Evolutionary conservation across 1,284 basidiomycete genomes (phyloP).

Genomic region (Flammula alnicola): DNA sequence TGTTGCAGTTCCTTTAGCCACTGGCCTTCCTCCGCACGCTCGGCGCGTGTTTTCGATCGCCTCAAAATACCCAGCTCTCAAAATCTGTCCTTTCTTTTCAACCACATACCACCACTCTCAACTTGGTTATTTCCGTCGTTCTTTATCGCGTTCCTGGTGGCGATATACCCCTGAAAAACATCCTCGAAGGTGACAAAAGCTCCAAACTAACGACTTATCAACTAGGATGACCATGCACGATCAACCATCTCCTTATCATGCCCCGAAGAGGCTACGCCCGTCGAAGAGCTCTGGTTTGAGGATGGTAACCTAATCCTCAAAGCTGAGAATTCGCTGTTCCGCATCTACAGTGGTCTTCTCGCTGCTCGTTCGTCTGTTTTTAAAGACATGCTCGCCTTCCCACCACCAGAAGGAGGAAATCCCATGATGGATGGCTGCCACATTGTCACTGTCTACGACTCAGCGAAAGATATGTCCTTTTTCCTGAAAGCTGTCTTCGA

Average conservation of each 20-base stretch:
- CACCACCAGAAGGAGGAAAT: constrained; percentile 35
- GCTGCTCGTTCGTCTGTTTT: constrained; percentile 41
- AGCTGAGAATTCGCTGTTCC: constrained; percentile 38
- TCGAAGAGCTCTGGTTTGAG: constrained; percentile 37
- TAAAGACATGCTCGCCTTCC: constrained; percentile 41
- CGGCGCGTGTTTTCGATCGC: too few species aligned
- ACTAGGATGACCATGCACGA: neutral
- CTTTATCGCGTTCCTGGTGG: neutral
- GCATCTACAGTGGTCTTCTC: constrained; percentile 41
- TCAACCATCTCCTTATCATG: neutral
- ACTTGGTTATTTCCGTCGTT: neutral
- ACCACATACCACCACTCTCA: neutral
- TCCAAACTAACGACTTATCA: too few species aligned
- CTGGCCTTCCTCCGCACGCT: neutral
- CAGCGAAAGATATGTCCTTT: constrained; percentile 35
- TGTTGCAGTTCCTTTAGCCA: constrained; percentile 1
- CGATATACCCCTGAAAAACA: neutral
- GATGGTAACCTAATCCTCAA: constrained; percentile 45
- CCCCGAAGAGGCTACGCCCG: constrained; percentile 12
- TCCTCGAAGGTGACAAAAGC: constrained; percentile 1
- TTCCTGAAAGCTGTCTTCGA: constrained; percentile 43
- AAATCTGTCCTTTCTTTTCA: neutral
- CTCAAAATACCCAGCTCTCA: too few species aligned
- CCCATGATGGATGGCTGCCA: constrained; percentile 35
- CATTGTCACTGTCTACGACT: constrained; percentile 40